Conservation (phyloP, 768 basidiomycete species). For the Pleurotus sapidus region DNA sequence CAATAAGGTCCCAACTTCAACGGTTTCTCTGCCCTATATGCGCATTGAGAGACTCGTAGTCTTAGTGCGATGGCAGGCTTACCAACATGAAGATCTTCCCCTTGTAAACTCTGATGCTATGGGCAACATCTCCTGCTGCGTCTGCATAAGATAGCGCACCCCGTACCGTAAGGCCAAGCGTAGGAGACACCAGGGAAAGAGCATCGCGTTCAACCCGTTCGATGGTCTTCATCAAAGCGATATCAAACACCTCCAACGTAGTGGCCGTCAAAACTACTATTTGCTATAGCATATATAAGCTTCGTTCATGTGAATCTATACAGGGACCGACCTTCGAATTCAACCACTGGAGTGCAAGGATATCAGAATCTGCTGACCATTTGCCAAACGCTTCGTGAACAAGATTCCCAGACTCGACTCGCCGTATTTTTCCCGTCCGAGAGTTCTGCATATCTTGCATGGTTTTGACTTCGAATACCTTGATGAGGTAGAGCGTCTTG, state of each 20-base stretch:
- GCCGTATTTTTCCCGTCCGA: conserved; percentile 57
- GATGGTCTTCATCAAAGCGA: conserved; percentile 49
- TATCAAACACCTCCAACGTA: conserved; percentile 69
- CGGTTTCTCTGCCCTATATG: conserved; percentile 57
- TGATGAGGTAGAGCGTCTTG: conserved; percentile 56
- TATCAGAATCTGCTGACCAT: conserved; percentile 59
- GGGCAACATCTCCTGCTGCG: conserved; percentile 52
- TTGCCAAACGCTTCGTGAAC: conserved; percentile 57
- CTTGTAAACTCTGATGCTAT: conserved; percentile 80
- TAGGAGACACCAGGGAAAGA: conserved; percentile 52
- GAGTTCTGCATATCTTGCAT: conserved; percentile 47
- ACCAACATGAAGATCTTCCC: conserved; percentile 91
- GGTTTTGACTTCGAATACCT: conserved; percentile 57
- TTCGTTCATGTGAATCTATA: neutral
- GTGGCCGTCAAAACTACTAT: conserved; percentile 55
- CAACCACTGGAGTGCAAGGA: conserved; percentile 84
- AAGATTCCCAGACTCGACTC: conserved; percentile 62
- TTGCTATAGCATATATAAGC: conserved; percentile 47
- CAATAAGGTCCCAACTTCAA: conserved; percentile 81
- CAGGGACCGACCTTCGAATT: conserved; percentile 75
- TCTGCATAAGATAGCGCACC: conserved; percentile 47
- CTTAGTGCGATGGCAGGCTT: conserved; percentile 24
- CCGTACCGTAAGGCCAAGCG: conserved; percentile 41
- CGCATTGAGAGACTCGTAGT: neutral
- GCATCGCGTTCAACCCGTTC: conserved; percentile 63